Evolutionary conservation across 73 alveolate genomes (phyloP).

Genomic region (Tetrahymena malaccensis): DNA sequence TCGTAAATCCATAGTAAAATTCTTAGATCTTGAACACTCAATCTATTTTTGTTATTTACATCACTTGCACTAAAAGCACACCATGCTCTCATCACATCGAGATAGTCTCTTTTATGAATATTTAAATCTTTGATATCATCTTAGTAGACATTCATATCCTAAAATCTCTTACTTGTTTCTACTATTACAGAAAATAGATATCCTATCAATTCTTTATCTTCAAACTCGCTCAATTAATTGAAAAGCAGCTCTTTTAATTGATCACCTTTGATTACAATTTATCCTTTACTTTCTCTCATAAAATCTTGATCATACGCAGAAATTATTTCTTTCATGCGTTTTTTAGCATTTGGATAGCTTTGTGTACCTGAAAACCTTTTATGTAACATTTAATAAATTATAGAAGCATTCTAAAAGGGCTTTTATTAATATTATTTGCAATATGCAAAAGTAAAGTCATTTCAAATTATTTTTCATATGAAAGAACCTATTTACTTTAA

Average conservation of each 20-base stretch:
- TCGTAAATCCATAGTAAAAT: slow-evolving; percentile 12
- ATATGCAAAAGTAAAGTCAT: background rate
- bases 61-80: slow-evolving; percentile 25
- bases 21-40: slow-evolving; percentile 8
- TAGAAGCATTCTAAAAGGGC: background rate
- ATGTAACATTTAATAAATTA: too few species aligned
- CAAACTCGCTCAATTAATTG: background rate
- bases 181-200: slow-evolving; percentile 16
- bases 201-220: background rate
- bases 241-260: background rate
- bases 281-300: slow-evolving; percentile 9
- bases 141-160: background rate
- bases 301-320: background rate
- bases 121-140: background rate
- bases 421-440: too few species aligned
- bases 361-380: background rate
- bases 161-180: slow-evolving; percentile 14
- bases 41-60: slow-evolving; percentile 7
- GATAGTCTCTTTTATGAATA: slow-evolving; percentile 17
- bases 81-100: slow-evolving; percentile 38
- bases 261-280: background rate
- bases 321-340: background rate
- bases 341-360: background rate
- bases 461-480: background rate
- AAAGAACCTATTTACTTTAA: background rate